Conservation (phyloP, 768 basidiomycete species). For the Rhodosporidiobolus sp. region DNA sequence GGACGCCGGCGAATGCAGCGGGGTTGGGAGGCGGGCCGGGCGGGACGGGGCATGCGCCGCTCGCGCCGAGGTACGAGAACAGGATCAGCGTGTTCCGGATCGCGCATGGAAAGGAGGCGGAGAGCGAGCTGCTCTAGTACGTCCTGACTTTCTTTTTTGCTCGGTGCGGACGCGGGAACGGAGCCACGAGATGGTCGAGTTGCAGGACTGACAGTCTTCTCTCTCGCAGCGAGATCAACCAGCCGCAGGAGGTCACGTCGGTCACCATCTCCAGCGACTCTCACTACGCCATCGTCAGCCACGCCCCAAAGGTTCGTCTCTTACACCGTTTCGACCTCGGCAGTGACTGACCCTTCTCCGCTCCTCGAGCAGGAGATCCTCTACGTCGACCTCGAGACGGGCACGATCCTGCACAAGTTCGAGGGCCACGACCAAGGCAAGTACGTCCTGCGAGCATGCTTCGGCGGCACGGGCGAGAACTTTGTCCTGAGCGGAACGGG, state of each 20-base stretch:
- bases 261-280: conserved; percentile 63
- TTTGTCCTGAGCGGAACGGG: conserved; percentile 93
- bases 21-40: not conserved
- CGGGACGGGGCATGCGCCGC: not conserved
- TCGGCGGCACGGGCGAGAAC: conserved; percentile 82
- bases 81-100: conserved; percentile 76
- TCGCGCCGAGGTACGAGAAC: conserved; percentile 46
- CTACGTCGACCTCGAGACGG: conserved; percentile 73
- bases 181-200: too few relatives aligned
- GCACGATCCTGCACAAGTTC: conserved; percentile 69
- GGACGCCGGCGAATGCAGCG: conserved; percentile 18
- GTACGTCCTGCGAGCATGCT: conserved; percentile 87
- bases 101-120: conserved; percentile 46
- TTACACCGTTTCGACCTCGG: rapidly evolving
- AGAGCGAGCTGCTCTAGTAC: conserved; percentile 67
- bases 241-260: conserved; percentile 58
- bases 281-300: conserved; percentile 78
- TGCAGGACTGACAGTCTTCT: not conserved
- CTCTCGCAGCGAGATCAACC: conserved; percentile 31
- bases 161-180: too few relatives aligned
- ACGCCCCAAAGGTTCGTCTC: conserved; percentile 72
- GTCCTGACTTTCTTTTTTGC: conserved; percentile 44
- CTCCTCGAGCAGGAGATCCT: conserved; percentile 72
- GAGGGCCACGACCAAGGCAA: conserved; percentile 78
- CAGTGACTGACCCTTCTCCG: not conserved